Conservation (phyloP, 257 asterid genomes). For the Marsdenia floribunda region DNA sequence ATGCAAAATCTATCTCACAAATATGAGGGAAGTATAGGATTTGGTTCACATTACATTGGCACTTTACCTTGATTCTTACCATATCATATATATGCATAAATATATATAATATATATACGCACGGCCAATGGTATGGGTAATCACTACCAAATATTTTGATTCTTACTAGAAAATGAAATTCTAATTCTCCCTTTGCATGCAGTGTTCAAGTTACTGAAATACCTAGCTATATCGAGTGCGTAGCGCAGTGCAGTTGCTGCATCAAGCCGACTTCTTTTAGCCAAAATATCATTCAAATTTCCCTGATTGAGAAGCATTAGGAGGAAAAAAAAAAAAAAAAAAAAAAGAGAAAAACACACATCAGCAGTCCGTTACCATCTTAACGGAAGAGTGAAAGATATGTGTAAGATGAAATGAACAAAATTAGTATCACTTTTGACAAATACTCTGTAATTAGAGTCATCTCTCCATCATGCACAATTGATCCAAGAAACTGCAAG, state of each 20-base stretch:
- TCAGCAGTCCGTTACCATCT: not conserved
- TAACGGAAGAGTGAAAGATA: not conserved
- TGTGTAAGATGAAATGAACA: not conserved
- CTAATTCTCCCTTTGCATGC: not conserved
- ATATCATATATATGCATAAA: too few species aligned
- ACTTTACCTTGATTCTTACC: too few species aligned
- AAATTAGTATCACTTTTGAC: conserved; percentile 41
- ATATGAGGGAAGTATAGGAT: not conserved
- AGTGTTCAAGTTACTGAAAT: not conserved
- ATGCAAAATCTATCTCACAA: not conserved
- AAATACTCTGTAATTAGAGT: conserved; percentile 54
- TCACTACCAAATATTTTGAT: not conserved
- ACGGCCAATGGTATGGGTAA: not conserved
- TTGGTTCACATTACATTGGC: not conserved
- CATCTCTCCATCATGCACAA: conserved; percentile 58
- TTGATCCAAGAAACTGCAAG: conserved; percentile 62
- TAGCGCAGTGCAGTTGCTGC: conserved; percentile 50
- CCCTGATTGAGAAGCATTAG: conserved; percentile 27
- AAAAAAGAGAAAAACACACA: not conserved
- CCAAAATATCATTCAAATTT: conserved; percentile 46
- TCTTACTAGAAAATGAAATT: conserved; percentile 5
- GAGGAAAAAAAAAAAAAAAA: not conserved
- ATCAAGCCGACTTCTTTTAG: conserved; percentile 40
- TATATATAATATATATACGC: too few species aligned
- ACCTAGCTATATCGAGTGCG: conserved; percentile 68